Evolutionary conservation across 345 rosid genomes (phyloP).

Genomic region (Arabis alpina): DNA sequence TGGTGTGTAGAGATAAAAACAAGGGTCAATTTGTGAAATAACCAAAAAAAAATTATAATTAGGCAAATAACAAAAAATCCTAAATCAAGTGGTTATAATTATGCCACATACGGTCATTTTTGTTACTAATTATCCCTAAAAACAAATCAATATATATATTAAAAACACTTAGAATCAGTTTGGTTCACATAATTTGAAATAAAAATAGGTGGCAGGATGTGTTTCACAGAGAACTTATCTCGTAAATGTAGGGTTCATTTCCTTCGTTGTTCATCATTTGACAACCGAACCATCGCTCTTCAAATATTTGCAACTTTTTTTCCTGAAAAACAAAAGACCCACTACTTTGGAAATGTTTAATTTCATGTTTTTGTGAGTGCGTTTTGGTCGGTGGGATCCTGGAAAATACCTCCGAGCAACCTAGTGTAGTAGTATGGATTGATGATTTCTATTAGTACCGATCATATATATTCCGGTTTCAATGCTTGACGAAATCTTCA

Average conservation of each 20-base stretch:
- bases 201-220: conserved; percentile 11
- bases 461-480: neutral
- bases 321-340: neutral
- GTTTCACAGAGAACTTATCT: conserved; percentile 30
- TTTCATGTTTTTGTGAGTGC: conserved; percentile 16
- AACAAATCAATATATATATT: too few species aligned
- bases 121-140: too few species aligned
- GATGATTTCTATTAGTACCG: too few species aligned
- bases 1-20: too few species aligned
- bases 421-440: too few species aligned
- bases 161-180: too few species aligned
- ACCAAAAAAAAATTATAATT: too few species aligned
- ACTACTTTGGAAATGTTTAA: neutral
- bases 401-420: too few species aligned
- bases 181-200: conserved; percentile 12
- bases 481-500: neutral
- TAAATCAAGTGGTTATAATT: too few species aligned
- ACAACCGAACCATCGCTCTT: conserved; percentile 6
- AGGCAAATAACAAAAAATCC: too few species aligned
- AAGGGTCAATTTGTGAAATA: too few species aligned
- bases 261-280: conserved; percentile 11
- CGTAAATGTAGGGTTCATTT: neutral
- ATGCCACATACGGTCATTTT: too few species aligned
- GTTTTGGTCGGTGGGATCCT: conserved; percentile 5
- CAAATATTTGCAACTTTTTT: neutral